Percentiles rank a stretch among this genome's conserved stretches.
phyloP scores from a whole-genome alignment of 352 stramenopile species.

The Globisporangium iwayamae region DNA sequence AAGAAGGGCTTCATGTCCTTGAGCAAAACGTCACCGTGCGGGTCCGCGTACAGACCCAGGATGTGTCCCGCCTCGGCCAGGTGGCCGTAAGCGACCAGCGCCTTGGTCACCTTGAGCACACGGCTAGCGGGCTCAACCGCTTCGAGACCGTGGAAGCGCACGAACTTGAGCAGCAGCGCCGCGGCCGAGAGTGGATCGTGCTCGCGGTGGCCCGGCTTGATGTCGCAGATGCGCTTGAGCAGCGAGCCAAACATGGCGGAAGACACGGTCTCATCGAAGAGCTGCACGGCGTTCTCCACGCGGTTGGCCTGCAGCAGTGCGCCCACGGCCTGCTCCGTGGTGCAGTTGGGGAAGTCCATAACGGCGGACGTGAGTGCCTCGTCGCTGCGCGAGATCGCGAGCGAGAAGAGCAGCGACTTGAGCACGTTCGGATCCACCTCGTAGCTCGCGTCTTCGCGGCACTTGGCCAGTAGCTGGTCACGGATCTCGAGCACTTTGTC shows the following conservation, averaged over 20 bases:
- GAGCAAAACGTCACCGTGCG: slow-evolving; percentile 36
- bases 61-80: slow-evolving; percentile 47
- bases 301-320: slow-evolving; percentile 19
- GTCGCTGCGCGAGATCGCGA: slow-evolving; percentile 55
- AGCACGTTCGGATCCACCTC: slow-evolving; percentile 50
- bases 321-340: slow-evolving; percentile 34
- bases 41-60: slow-evolving; percentile 40
- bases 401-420: slow-evolving; percentile 59
- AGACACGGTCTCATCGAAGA: slow-evolving; percentile 39
- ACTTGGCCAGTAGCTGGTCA: slow-evolving; percentile 24
- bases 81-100: slow-evolving; percentile 38
- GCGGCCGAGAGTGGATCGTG: slow-evolving; percentile 36
- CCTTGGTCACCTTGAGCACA: slow-evolving; percentile 46
- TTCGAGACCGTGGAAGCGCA: slow-evolving; percentile 42
- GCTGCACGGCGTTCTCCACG: slow-evolving; percentile 43
- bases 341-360: slow-evolving; percentile 38
- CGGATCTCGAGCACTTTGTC: slow-evolving; percentile 60
- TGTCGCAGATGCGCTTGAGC: slow-evolving; percentile 36
- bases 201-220: slow-evolving; percentile 14
- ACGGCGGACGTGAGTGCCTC: slow-evolving; percentile 37
- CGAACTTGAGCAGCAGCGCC: slow-evolving; percentile 55
- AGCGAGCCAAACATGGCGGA: slow-evolving; percentile 29
- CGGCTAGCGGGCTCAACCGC: slow-evolving; percentile 29
- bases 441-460: slow-evolving; percentile 9
- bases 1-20: slow-evolving; percentile 52